These are phyloP conservation scores for Pseudodiploospora longispora DNA, from an alignment of 2,329 filamentous ascomycete species.

Conservation along the genomic window DNA sequence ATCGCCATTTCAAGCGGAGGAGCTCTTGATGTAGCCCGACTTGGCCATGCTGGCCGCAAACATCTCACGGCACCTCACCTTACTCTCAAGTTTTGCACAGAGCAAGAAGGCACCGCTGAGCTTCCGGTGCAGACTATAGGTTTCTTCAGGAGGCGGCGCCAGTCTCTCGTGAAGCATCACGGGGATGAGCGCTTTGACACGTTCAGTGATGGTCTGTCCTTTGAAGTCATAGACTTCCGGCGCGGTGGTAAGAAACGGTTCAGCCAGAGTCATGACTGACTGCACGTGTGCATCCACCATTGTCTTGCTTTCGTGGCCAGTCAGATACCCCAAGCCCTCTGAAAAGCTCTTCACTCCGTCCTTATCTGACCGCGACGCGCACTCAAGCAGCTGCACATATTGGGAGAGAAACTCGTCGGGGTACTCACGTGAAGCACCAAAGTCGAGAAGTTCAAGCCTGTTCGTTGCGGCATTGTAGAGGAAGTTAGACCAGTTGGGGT, in stretches of 20 bases:
- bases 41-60: conserved; percentile 53
- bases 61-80: conserved; percentile 71
- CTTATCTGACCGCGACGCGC: conserved; percentile 65
- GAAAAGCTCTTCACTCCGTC: conserved; percentile 58
- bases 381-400: conserved; percentile 73
- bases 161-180: conserved; percentile 87
- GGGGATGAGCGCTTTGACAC: conserved; percentile 81
- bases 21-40: conserved; percentile 21
- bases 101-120: conserved; percentile 90
- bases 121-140: conserved; percentile 91
- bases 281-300: conserved; percentile 92
- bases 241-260: conserved; percentile 72
- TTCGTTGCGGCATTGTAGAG: conserved; percentile 68
- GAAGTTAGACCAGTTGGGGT: conserved; percentile 99
- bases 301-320: conserved; percentile 71
- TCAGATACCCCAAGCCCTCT: conserved; percentile 78
- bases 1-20: neutral
- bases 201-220: conserved; percentile 92
- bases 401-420: conserved; percentile 69
- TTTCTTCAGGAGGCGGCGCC: conserved; percentile 91
- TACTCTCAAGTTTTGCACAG: conserved; percentile 77
- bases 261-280: conserved; percentile 81
- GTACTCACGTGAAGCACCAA: conserved; percentile 84
- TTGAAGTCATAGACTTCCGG: conserved; percentile 85
- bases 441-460: conserved; percentile 86